Evolutionary conservation across 805 yeast species (phyloP).

Genomic region (Groenewaldozyma salmanticensis): DNA sequence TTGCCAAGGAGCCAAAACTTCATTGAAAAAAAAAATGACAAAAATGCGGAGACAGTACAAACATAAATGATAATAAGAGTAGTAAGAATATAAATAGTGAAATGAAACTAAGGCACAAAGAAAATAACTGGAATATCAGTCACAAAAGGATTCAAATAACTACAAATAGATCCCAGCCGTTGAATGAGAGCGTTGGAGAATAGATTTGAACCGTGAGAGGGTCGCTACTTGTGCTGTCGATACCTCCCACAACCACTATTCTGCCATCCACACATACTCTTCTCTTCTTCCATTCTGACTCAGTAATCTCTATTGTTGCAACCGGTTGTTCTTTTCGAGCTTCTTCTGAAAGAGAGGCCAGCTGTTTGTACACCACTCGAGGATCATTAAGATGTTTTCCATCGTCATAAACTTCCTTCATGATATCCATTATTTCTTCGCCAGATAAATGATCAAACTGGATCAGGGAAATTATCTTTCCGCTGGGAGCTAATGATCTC

Average conservation of each 20-base stretch:
- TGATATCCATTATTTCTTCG: conserved; percentile 40
- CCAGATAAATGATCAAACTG: conserved; percentile 32
- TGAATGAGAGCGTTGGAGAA: conserved; percentile 13
- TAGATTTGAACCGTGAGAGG: conserved; percentile 16
- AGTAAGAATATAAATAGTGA: no score
- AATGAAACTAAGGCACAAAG: no score
- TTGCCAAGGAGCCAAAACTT: no score
- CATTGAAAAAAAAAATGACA: no score
- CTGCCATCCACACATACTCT: conserved; percentile 65
- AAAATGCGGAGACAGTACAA: no score
- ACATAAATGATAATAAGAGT: no score
- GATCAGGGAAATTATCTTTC: conserved; percentile 35
- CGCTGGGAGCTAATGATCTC: conserved; percentile 35
- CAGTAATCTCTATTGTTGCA: conserved; percentile 21
- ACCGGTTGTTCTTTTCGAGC: conserved; percentile 1
- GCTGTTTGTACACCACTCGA: conserved; percentile 37
- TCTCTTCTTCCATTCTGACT: conserved; percentile 28
- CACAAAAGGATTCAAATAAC: neutral
- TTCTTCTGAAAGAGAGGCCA: conserved; percentile 13
- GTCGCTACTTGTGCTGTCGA: neutral
- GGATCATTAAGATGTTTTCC: conserved; percentile 45
- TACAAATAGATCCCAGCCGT: conserved; percentile 23
- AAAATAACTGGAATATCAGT: no score
- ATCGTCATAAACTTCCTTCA: conserved; percentile 45
- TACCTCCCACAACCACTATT: conserved; percentile 28